Percentiles rank a stretch among this genome's conserved stretches.
phyloP scores from a whole-genome alignment of 169 alveolate genomes.

The Theileria sp. region DNA sequence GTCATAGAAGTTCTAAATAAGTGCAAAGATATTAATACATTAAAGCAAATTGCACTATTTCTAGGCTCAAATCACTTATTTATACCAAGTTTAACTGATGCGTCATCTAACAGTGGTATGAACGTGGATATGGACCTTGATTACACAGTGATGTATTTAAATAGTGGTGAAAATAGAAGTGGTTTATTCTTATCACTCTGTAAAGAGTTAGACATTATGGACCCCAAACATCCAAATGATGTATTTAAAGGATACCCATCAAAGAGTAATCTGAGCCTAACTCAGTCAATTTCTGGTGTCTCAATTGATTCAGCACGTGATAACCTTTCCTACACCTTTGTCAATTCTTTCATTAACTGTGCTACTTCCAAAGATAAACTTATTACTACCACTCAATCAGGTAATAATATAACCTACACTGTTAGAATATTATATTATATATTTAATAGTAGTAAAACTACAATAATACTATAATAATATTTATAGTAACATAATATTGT shows the following conservation, averaged over 20 bases:
- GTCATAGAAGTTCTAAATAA: slow-evolving; percentile 34
- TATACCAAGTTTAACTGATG: not conserved
- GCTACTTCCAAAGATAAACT: slow-evolving; percentile 74
- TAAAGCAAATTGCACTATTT: slow-evolving; percentile 41
- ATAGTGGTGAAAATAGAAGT: slow-evolving; percentile 83
- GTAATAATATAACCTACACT: not conserved
- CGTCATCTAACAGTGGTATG: slow-evolving; percentile 49
- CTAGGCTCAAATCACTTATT: not conserved
- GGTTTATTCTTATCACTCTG: slow-evolving; percentile 87
- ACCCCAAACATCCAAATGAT: slow-evolving; percentile 93
- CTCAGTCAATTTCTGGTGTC: slow-evolving; percentile 74
- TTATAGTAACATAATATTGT: too few relatives aligned
- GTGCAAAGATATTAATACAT: slow-evolving; percentile 18
- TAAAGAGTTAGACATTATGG: slow-evolving; percentile 91
- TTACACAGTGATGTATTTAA: slow-evolving; percentile 65
- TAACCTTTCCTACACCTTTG: slow-evolving; percentile 94
- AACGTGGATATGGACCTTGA: slow-evolving; percentile 33
- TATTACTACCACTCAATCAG: not conserved
- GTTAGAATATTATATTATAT: too few relatives aligned
- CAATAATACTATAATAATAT: too few relatives aligned
- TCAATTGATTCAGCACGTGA: slow-evolving; percentile 90
- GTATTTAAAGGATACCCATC: slow-evolving; percentile 80
- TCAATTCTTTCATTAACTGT: slow-evolving; percentile 97
- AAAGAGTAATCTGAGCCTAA: slow-evolving; percentile 19
- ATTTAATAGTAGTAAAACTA: not conserved